phyloP scores from a whole-genome alignment of 2,329 filamentous ascomycete genomes.

The Geosmithia flava region DNA sequence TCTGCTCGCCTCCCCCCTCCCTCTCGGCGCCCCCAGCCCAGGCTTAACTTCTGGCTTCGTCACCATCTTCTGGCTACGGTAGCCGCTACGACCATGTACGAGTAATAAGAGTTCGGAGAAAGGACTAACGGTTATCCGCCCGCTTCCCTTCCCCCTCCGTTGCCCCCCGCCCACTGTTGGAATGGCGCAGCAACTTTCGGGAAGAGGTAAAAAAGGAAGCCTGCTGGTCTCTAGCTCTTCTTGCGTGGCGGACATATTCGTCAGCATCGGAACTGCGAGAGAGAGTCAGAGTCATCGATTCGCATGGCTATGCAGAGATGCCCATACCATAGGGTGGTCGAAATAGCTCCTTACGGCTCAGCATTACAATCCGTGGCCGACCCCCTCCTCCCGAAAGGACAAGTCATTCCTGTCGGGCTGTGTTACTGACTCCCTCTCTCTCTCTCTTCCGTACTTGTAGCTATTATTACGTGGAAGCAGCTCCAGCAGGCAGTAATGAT shows the following conservation, averaged over 20 bases:
- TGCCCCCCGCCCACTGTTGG: background rate
- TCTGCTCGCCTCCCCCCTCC: background rate
- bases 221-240: background rate
- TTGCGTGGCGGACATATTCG: background rate
- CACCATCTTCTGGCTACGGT: background rate
- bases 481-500: too few relatives aligned
- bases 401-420: background rate
- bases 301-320: too few relatives aligned
- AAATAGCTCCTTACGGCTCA: background rate
- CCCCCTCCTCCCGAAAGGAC: background rate
- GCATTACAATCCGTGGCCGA: background rate
- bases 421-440: background rate
- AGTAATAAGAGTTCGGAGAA: too few relatives aligned
- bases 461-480: too few relatives aligned
- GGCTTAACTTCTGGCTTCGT: background rate
- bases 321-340: too few relatives aligned
- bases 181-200: background rate
- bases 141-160: background rate
- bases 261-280: background rate
- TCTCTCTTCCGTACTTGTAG: too few relatives aligned
- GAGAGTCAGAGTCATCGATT: too few relatives aligned
- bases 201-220: background rate
- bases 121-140: too few relatives aligned
- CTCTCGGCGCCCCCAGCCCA: background rate
- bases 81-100: background rate